Evolutionary conservation across 352 stramenopile genomes (phyloP).

Genomic region (Globisporangium mamillatum): DNA sequence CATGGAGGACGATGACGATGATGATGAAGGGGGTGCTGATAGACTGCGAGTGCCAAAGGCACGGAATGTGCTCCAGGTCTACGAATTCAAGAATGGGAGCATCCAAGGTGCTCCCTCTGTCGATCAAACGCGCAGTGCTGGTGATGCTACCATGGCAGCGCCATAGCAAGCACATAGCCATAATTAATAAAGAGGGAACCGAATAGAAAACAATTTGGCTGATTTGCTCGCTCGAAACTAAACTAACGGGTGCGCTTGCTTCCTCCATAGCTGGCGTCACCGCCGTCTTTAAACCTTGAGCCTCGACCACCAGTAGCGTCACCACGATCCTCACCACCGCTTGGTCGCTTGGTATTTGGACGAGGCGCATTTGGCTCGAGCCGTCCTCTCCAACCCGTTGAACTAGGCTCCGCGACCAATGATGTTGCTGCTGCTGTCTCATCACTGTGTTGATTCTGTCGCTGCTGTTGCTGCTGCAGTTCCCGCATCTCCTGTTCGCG

Average conservation of each 20-base stretch:
- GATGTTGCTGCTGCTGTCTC: conserved; percentile 10
- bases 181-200: not conserved
- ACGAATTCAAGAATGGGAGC: conserved; percentile 29
- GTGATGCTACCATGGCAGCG: conserved; percentile 6
- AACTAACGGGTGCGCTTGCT: conserved; percentile 51
- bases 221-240: not conserved
- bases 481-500: conserved; percentile 22
- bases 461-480: conserved; percentile 16
- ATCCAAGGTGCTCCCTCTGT: not conserved
- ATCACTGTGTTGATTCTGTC: not conserved
- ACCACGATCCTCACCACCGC: not conserved
- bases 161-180: not conserved
- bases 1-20: conserved; percentile 44
- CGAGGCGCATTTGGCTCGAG: conserved; percentile 42
- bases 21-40: not conserved
- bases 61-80: conserved; percentile 40
- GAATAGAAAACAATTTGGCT: not conserved
- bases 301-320: conserved; percentile 9
- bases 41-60: not conserved
- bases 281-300: conserved; percentile 11
- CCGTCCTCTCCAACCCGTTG: conserved; percentile 62
- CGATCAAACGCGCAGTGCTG: not conserved
- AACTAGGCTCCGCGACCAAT: conserved; percentile 28
- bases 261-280: conserved; percentile 53
- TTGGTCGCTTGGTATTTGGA: conserved; percentile 12